Evolutionary conservation across 2,329 filamentous ascomycete genomes (phyloP).

Genomic region (Cordyceps fumosorosea): DNA sequence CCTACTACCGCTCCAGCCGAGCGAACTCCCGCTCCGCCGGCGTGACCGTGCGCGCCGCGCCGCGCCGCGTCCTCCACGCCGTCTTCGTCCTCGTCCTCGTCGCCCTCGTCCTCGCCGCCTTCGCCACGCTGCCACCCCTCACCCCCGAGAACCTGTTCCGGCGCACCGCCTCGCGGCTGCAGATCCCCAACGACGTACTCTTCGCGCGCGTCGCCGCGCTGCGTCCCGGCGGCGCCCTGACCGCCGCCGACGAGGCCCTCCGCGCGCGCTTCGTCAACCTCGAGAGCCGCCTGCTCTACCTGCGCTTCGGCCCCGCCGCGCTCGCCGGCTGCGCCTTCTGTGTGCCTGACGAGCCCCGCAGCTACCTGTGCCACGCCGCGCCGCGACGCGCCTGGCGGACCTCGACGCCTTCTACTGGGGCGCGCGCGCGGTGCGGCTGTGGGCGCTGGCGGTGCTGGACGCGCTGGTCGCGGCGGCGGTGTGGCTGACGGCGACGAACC

Average conservation of each 20-base stretch:
- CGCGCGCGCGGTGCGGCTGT: conserved; percentile 53
- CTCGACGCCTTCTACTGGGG: conserved; percentile 68
- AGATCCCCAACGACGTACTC: conserved; percentile 77
- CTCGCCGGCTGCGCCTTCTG: conserved; percentile 79
- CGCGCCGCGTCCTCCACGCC: conserved; percentile 46
- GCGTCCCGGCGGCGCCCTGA: conserved; percentile 43
- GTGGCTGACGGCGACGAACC: conserved; percentile 73
- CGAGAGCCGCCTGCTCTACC: conserved; percentile 72
- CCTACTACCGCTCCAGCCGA: conserved; percentile 54
- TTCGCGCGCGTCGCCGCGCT: conserved; percentile 65
- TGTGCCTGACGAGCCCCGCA: conserved; percentile 57
- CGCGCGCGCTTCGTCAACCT: conserved; percentile 61
- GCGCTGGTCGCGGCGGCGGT: conserved; percentile 55
- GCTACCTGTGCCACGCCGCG: conserved; percentile 75
- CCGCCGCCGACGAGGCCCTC: conserved; percentile 55
- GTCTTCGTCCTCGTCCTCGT: conserved; percentile 53
- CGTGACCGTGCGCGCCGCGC: conserved; percentile 48
- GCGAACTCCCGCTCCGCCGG: conserved; percentile 33
- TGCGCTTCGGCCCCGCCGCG: conserved; percentile 71
- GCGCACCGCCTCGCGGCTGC: conserved; percentile 71
- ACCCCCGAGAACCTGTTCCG: conserved; percentile 76
- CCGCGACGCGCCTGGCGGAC: conserved; percentile 60
- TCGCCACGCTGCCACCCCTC: conserved; percentile 60
- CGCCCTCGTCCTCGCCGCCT: conserved; percentile 34
- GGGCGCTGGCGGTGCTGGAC: conserved; percentile 61